Base-by-base conservation (phyloP, 192 early-diverging fungal genomes). In the Haplosporangium gracile region DNA sequence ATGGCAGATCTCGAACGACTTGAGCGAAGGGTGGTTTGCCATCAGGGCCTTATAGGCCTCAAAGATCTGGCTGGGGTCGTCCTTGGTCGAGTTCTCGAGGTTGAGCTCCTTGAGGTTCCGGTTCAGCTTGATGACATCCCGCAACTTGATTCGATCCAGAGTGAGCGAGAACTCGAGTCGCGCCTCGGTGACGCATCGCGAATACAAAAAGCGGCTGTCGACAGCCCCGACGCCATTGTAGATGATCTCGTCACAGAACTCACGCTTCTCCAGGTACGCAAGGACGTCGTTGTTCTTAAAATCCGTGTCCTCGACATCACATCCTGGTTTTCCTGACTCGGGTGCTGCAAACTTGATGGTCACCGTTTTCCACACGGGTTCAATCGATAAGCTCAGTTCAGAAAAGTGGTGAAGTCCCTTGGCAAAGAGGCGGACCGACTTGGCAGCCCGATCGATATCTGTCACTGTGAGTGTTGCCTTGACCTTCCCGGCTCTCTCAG, bases 41-140 rank as follows among this genome's bases (percentile, higher is more conserved):
- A 83, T 42, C 29, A 77, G 68, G n/a, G 68, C 32, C 57, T 85
- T 79, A 69, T 68, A 76, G 0, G 49, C 43, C 70, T 85, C 82
- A 68, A 74, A 85, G 70, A 85, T 80, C 70, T 85, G 83, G 32
- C 83, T 78, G 0, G 83, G 83, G 70, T 85, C 83, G 26, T 85
- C 83, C 9, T 63, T 55, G 10, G 24, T 34, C 2, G 68, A 2
- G 32, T 55, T 85, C 29, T 73, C 72, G 16, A 85, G 69, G 3
- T 72, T 53, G 5, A 85, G 36, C 34, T 36, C 49, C 74, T 53
- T 5, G 10, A 85, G 60, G 24, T 65, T 51, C 40, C 76, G 60
- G 47, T 85, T 85, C 36, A 70, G 71, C 53, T 76, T 70, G 34
- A 85, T 51, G 32, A 85, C 29, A 22, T 79, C 69, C 15, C 83